phyloP scores from a whole-genome alignment of 768 basidiomycete genomes.

The Hypsizygus marmoreus region DNA sequence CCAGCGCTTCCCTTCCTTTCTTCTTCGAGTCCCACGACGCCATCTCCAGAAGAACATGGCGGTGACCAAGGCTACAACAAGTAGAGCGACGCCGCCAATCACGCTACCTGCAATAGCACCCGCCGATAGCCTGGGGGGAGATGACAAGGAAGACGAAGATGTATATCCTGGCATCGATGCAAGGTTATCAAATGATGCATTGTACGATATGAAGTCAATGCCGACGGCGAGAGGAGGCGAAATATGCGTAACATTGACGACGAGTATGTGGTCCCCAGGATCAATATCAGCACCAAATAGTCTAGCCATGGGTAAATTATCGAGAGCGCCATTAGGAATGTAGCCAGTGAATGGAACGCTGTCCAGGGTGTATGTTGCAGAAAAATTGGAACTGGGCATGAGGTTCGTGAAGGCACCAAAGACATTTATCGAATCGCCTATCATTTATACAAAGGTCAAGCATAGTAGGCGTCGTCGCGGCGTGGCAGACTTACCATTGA shows the following conservation, averaged over 20 bases:
- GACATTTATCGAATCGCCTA: slow-evolving; percentile 40
- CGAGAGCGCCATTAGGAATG: slow-evolving; percentile 28
- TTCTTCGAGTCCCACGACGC: background rate
- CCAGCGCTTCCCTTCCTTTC: background rate
- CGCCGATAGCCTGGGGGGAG: background rate
- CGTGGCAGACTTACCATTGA: slow-evolving; percentile 31
- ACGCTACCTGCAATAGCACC: slow-evolving; percentile 19
- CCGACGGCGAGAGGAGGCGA: slow-evolving; percentile 30
- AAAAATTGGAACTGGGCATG: slow-evolving; percentile 30
- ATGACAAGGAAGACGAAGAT: background rate
- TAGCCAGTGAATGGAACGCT: slow-evolving; percentile 26
- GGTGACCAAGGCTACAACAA: background rate
- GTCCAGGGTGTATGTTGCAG: slow-evolving; percentile 39
- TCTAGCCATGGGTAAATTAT: slow-evolving; percentile 33
- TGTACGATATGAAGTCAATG: slow-evolving; percentile 43
- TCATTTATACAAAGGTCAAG: slow-evolving; percentile 7
- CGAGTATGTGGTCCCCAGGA: slow-evolving; percentile 37
- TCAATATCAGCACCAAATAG: slow-evolving; percentile 36
- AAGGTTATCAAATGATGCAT: slow-evolving; percentile 31
- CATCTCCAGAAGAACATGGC: background rate
- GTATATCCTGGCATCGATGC: slow-evolving; percentile 19
- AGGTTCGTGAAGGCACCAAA: slow-evolving; percentile 35
- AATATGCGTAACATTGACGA: slow-evolving; percentile 39
- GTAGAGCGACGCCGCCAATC: slow-evolving; percentile 14
- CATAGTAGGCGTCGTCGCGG: background rate